Evolutionary conservation across 768 basidiomycete species (phyloP).

Genomic region (Clavulina sp.): DNA sequence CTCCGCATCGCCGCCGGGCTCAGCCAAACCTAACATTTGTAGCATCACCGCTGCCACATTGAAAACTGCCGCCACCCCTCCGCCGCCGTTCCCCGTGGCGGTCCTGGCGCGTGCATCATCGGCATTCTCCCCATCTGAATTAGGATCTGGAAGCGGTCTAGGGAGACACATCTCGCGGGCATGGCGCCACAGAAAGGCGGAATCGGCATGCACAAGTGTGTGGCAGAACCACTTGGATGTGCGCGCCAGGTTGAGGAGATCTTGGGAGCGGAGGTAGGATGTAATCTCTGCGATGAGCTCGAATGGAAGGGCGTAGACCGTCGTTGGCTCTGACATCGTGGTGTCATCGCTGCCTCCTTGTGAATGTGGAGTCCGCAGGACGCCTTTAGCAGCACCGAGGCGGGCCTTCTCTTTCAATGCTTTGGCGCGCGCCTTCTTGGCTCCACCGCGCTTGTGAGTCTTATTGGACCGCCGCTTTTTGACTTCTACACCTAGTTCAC

Average conservation of each 20-base stretch:
- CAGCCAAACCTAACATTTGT: neutral
- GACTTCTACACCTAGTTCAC: no score
- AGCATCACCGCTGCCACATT: neutral
- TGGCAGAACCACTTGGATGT: constrained; percentile 6
- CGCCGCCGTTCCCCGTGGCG: constrained; percentile 4
- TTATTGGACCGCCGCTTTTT: no score
- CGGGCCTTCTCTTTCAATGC: no score
- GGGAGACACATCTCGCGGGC: neutral
- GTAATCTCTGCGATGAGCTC: constrained; percentile 3
- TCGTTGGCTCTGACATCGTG: no score
- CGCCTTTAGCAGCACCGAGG: no score
- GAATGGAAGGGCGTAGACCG: neutral
- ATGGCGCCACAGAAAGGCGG: constrained; percentile 6
- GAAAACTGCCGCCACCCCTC: neutral
- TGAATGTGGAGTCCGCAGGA: no score
- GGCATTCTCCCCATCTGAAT: constrained; percentile 5
- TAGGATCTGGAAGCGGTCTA: constrained; percentile 3
- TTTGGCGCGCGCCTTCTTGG: no score
- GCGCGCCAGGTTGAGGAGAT: constrained; percentile 2
- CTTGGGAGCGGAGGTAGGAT: neutral
- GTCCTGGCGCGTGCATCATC: constrained; percentile 5
- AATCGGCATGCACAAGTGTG: constrained; percentile 3
- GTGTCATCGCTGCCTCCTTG: no score
- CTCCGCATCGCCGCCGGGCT: neutral
- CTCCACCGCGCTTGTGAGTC: no score